A percentile compares a stretch with the other conserved stretches of the same genome.
These are phyloP conservation scores for Candida endomychidarum DNA, from an alignment of 805 yeast species.

Conservation along the genomic window DNA sequence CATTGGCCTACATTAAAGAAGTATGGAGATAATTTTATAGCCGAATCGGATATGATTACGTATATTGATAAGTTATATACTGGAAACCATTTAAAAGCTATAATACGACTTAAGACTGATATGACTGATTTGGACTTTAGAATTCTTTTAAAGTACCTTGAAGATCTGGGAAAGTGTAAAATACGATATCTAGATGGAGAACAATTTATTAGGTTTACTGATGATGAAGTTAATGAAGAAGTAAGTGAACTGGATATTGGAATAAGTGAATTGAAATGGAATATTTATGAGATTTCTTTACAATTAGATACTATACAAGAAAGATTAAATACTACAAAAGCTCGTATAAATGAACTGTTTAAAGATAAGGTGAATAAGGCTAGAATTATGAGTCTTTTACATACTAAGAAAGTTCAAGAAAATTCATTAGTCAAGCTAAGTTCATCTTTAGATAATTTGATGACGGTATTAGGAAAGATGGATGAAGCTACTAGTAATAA, in stretches of 20 bases:
- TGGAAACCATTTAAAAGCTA: not conserved
- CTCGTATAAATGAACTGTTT: constrained; percentile 16
- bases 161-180: constrained; percentile 20
- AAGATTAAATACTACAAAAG: constrained; percentile 20
- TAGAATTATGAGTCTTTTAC: constrained; percentile 13
- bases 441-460: constrained; percentile 20
- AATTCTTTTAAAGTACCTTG: constrained; percentile 26
- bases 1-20: constrained; percentile 10
- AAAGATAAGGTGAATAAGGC: constrained; percentile 19
- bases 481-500: constrained; percentile 35
- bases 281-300: constrained; percentile 19
- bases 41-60: constrained; percentile 3
- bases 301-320: constrained; percentile 18
- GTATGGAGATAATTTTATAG: constrained; percentile 6
- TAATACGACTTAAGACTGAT: constrained; percentile 6
- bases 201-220: constrained; percentile 23
- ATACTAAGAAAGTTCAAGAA: constrained; percentile 8
- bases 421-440: constrained; percentile 4
- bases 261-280: constrained; percentile 27
- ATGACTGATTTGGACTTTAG: constrained; percentile 22
- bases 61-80: constrained; percentile 12
- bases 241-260: constrained; percentile 32
- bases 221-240: constrained; percentile 1
- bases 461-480: constrained; percentile 28
- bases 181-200: constrained; percentile 5